Evolutionary conservation across 139 green algal genomes (phyloP), one percentile per base, ranked within the genome.

Genomic region (Asterochloris erici): DNA sequence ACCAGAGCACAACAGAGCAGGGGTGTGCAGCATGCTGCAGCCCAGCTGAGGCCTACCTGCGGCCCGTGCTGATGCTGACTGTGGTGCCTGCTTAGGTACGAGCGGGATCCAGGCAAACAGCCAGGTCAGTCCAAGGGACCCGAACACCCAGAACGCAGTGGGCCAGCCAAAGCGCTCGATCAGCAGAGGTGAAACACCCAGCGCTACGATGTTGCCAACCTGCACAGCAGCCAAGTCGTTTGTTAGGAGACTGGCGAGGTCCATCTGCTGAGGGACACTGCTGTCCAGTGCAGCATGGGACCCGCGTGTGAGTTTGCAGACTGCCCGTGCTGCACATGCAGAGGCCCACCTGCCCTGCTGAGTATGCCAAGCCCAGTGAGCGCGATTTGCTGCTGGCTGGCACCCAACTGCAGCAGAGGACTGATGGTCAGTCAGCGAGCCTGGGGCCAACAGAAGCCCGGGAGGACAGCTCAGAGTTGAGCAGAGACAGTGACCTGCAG

Each of bases 121-220:
- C 92, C 92, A 95, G 9, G 93, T 74, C 28, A 95, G 85, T 16
- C 92, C 92, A 13, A 95, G 76, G 19, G 79, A 79, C 47, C 90
- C 92, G 66, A 91, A 95, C 29, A 94, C 69, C 24, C 84, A 86
- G 89, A 95, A 95, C 2, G 94, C 88, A 23, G 81, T 78, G 60
- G 85, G 68, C 91, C 91, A 95, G 23, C 87, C 86, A 24, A 87
- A 73, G 12, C 82, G 29, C 14, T 87, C 54, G 78, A 95, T 95
- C 77, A 95, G 85, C 21, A 89, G 24, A 0, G 90, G 90, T 27
- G 89, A 86, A 0, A 86, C 84, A 17, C 92, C 74, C 77, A 94
- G 91, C 12, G 87, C 87, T 16, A 89, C 83, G 38, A 94, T 92
- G 16, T 88, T 95, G 26, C 91, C 91, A n/a, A 92, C 61, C 38